These are phyloP conservation scores for Pyrenula aspistea DNA, from an alignment of 495 filamentous ascomycete species.

Conservation along the genomic window DNA sequence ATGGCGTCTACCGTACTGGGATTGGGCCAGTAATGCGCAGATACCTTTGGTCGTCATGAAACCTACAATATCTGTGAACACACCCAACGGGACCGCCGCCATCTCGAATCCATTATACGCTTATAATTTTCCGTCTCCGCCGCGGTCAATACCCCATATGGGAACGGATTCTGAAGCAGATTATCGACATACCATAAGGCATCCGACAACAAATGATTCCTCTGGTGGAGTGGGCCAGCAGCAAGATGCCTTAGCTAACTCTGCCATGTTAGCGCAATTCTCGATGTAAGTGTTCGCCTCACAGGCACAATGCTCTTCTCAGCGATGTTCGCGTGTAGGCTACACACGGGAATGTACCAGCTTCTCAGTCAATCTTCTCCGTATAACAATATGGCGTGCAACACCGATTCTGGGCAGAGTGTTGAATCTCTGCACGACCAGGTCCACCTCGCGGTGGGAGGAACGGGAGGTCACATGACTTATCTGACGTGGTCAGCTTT, in stretches of 20 bases:
- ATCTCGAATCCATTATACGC: conserved; percentile 17
- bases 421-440: conserved; percentile 41
- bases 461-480: conserved; percentile 50
- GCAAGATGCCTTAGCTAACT: not conserved
- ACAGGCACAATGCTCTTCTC: not conserved
- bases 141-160: not conserved
- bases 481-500: conserved; percentile 55
- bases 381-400: conserved; percentile 6
- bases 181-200: not conserved
- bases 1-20: conserved; percentile 38
- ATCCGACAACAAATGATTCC: not conserved
- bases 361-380: conserved; percentile 1
- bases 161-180: not conserved
- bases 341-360: not conserved
- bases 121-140: conserved; percentile 8
- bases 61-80: conserved; percentile 24
- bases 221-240: not conserved
- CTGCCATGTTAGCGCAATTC: not conserved
- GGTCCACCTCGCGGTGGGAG: conserved; percentile 42
- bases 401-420: conserved; percentile 6
- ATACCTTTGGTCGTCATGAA: conserved; percentile 17
- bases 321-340: not conserved
- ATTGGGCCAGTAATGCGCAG: conserved; percentile 33
- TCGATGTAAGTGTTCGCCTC: not conserved
- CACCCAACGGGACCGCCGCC: conserved; percentile 13